Conservation (phyloP, 257 asterid genomes). For the Solanum stenotomum region DNA sequence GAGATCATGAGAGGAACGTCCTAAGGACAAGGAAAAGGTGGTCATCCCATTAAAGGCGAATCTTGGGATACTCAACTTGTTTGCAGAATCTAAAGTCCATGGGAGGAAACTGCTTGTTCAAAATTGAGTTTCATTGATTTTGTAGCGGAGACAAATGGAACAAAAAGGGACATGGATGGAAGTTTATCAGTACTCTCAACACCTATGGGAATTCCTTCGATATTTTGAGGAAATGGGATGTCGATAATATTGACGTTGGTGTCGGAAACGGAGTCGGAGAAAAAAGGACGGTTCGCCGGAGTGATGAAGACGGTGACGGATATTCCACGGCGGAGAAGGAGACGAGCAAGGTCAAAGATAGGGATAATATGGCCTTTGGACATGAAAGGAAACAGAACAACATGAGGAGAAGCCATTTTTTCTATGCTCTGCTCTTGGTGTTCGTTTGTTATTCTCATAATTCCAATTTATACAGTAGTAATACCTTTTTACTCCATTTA, state of each 20-base stretch:
- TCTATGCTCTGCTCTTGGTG: background rate
- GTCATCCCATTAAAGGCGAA: slow-evolving; percentile 38
- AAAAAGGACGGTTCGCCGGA: background rate
- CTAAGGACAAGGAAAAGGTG: slow-evolving; percentile 9
- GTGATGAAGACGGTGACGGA: background rate
- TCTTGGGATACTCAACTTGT: slow-evolving; percentile 35
- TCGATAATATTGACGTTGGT: background rate
- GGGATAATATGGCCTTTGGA: background rate
- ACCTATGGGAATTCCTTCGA: background rate
- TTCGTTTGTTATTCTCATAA: background rate
- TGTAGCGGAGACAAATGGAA: background rate
- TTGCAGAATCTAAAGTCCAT: background rate
- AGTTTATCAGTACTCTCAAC: background rate
- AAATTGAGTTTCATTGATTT: background rate
- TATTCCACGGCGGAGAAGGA: background rate
- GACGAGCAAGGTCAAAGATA: background rate
- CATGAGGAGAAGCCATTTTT: background rate
- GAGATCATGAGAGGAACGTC: background rate
- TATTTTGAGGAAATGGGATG: background rate
- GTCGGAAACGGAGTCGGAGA: background rate
- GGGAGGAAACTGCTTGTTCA: background rate
- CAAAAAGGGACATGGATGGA: background rate
- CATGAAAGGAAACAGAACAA: background rate
- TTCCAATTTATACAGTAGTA: background rate
- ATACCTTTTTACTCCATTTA: no score